A percentile compares a stretch with the other conserved stretches of the same genome.
These are phyloP conservation scores for Boletus holoroseus DNA, from an alignment of 1,284 basidiomycete genomes.

Conservation along the genomic window DNA sequence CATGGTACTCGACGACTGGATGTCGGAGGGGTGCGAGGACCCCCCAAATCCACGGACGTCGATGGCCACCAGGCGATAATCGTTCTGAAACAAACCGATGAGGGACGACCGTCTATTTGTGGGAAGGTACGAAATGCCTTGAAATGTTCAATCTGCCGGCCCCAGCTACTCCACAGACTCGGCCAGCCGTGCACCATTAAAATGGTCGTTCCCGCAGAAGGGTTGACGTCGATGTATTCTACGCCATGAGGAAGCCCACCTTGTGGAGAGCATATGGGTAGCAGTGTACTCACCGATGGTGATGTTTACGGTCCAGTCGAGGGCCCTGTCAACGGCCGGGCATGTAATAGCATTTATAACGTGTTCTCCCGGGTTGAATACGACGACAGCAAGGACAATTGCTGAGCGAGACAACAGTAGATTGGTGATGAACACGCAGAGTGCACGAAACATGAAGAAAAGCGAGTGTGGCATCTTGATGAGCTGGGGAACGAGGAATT, in stretches of 20 bases:
- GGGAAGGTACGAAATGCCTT: slow-evolving; percentile 34
- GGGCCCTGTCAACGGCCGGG: slow-evolving; percentile 36
- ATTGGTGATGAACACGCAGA: slow-evolving; percentile 3
- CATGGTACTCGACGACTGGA: slow-evolving; percentile 52
- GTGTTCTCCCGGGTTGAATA: slow-evolving; percentile 40
- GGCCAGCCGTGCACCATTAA: slow-evolving; percentile 74
- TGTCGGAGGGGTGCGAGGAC: slow-evolving; percentile 59
- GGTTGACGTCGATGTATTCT: slow-evolving; percentile 66
- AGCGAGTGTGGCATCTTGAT: background rate
- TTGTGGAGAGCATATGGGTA: slow-evolving; percentile 2
- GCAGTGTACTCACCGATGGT: slow-evolving; percentile 34
- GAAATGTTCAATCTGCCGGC: slow-evolving; percentile 60
- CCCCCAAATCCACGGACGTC: slow-evolving; percentile 63
- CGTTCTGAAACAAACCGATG: slow-evolving; percentile 8
- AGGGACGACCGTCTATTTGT: background rate
- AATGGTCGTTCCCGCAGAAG: slow-evolving; percentile 44
- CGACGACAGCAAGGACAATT: background rate
- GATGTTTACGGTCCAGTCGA: slow-evolving; percentile 32
- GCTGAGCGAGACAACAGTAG: slow-evolving; percentile 5
- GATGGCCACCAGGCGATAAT: slow-evolving; percentile 53
- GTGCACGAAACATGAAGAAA: slow-evolving; percentile 7
- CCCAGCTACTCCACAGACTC: slow-evolving; percentile 66
- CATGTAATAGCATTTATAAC: slow-evolving; percentile 35
- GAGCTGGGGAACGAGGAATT: background rate
- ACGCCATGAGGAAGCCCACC: background rate